A percentile compares a stretch with the other conserved stretches of the same genome.
Conservation (phyloP, 2,329 filamentous ascomycete genomes). For the Stemphylium vesicarium region DNA sequence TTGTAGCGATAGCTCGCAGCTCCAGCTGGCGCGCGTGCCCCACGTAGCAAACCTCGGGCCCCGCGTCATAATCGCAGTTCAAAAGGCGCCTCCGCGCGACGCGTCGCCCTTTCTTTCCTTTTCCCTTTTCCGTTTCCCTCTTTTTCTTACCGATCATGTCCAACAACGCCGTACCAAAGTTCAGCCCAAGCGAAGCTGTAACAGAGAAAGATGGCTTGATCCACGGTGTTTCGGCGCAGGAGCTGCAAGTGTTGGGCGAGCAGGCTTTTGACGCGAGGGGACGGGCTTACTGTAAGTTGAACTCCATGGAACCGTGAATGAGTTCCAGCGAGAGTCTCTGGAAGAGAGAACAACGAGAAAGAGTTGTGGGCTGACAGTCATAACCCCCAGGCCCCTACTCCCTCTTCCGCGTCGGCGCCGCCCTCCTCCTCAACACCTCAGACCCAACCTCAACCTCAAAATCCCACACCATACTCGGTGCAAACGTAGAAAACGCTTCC, state of each 20-base stretch:
- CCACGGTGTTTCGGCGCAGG: constrained; percentile 63
- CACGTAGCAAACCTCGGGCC: constrained; percentile 20
- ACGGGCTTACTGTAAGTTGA: constrained; percentile 75
- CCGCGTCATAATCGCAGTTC: constrained; percentile 6
- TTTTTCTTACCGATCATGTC: constrained; percentile 40
- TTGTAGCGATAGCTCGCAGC: constrained; percentile 18
- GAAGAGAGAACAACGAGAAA: too few relatives aligned
- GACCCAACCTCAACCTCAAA: constrained; percentile 46
- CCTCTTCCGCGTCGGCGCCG: constrained; percentile 86
- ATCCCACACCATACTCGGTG: constrained; percentile 67
- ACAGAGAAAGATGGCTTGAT: constrained; percentile 52
- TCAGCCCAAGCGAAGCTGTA: constrained; percentile 38
- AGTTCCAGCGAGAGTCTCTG: too few relatives aligned
- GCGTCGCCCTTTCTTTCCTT: constrained; percentile 26
- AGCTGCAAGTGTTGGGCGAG: constrained; percentile 69
- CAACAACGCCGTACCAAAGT: constrained; percentile 28
- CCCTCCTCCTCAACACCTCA: constrained; percentile 63
- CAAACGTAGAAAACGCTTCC: constrained; percentile 81
- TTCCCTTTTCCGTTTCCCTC: constrained; percentile 23
- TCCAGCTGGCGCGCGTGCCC: not conserved
- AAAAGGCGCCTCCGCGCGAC: constrained; percentile 21
- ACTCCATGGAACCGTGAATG: not conserved
- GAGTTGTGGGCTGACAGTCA: not conserved
- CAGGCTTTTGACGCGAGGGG: constrained; percentile 74
- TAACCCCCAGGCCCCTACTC: constrained; percentile 75